These are phyloP conservation scores for Chrysanthemum lavandulifolium DNA, from an alignment of 129 eudicot species.

Conservation along the genomic window DNA sequence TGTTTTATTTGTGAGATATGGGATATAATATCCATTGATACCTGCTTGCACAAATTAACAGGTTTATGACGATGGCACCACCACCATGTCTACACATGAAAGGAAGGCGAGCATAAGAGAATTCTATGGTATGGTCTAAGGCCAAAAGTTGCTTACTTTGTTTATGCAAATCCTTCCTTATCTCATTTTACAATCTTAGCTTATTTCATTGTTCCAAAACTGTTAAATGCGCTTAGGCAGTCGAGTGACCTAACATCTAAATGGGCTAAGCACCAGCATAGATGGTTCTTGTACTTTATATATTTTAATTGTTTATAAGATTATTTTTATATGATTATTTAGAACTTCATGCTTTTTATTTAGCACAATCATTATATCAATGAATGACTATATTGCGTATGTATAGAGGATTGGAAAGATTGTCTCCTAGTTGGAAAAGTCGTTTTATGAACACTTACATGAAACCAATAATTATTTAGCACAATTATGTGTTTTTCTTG, in stretches of 20 bases:
- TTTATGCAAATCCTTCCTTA: background rate
- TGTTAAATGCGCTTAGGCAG: background rate
- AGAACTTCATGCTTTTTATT: background rate
- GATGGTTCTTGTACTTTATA: background rate
- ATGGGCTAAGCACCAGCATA: background rate
- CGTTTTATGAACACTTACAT: background rate
- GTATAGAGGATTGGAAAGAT: background rate
- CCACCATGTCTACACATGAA: slow-evolving; percentile 89
- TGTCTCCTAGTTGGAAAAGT: background rate
- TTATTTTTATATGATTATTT: slow-evolving; percentile 1
- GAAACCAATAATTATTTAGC: background rate
- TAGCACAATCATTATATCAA: background rate
- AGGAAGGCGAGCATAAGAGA: slow-evolving; percentile 92
- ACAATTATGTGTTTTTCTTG: background rate
- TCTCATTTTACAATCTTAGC: background rate
- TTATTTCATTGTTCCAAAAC: slow-evolving; percentile 15
- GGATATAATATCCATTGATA: background rate
- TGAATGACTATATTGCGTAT: background rate
- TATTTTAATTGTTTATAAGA: background rate
- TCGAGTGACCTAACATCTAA: too few relatives aligned
- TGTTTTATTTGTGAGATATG: background rate
- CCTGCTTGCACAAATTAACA: slow-evolving; percentile 20
- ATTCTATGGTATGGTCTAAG: slow-evolving; percentile 60
- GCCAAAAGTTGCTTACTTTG: background rate
- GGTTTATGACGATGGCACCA: slow-evolving; percentile 97